Percentiles rank a stretch among this genome's conserved stretches.
These are phyloP conservation scores for Parathielavia hyrcaniae DNA, from an alignment of 495 filamentous ascomycete species.

Conservation along the genomic window DNA sequence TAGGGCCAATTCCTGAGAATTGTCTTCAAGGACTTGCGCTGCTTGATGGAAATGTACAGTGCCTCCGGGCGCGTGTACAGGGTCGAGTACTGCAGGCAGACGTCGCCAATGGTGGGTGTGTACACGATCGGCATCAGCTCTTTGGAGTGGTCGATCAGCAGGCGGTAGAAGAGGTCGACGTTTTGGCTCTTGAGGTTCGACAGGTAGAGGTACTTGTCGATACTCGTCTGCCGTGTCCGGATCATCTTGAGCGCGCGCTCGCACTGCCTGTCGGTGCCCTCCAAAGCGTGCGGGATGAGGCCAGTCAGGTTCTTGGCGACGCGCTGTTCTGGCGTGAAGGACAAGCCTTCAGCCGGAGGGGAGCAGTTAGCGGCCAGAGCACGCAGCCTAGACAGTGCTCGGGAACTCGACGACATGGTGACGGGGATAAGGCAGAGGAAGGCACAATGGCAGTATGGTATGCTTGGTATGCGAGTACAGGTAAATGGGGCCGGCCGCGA, in stretches of 20 bases:
- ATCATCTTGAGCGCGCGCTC: conserved; percentile 58
- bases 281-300: conserved; percentile 53
- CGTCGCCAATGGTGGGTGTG: conserved; percentile 94
- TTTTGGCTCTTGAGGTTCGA: conserved; percentile 82
- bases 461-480: too few species aligned
- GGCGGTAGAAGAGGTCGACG: conserved; percentile 87
- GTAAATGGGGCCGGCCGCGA: too few species aligned
- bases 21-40: conserved; percentile 72
- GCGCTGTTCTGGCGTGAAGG: conserved; percentile 51
- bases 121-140: conserved; percentile 93
- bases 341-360: conserved; percentile 39
- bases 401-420: not conserved
- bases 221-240: conserved; percentile 64
- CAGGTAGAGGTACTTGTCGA: conserved; percentile 95
- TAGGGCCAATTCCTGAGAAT: conserved; percentile 90
- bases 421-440: not conserved
- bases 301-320: conserved; percentile 53
- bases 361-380: conserved; percentile 18
- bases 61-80: conserved; percentile 94
- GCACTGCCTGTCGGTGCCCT: conserved; percentile 47
- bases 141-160: conserved; percentile 84
- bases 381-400: not conserved
- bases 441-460: not conserved
- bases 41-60: conserved; percentile 86
- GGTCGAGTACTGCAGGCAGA: conserved; percentile 90